Evolutionary conservation across 768 basidiomycete genomes (phyloP).

Genomic region (Mycena alexandri): DNA sequence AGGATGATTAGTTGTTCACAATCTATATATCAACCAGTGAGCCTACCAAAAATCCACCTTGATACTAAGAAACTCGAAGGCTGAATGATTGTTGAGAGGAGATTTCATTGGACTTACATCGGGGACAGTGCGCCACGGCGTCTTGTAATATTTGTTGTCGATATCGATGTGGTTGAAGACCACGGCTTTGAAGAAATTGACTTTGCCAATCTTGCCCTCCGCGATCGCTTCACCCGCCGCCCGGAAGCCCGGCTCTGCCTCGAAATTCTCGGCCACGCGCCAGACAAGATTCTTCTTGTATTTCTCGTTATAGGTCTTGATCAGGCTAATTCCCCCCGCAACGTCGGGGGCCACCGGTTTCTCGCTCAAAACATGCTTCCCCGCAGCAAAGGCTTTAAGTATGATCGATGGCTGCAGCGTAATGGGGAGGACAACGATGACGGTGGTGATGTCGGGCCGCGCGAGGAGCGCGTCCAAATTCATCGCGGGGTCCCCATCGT

Average conservation of each 20-base stretch:
- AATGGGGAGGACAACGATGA: constrained; percentile 85
- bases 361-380: constrained; percentile 92
- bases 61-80: constrained; percentile 60
- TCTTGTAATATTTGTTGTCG: constrained; percentile 82
- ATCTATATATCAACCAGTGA: constrained; percentile 10
- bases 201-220: constrained; percentile 77
- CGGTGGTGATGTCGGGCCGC: constrained; percentile 76
- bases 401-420: constrained; percentile 78
- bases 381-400: constrained; percentile 71
- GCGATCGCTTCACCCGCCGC: constrained; percentile 62
- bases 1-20: constrained; percentile 12
- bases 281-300: constrained; percentile 80
- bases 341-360: constrained; percentile 88
- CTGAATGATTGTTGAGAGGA: constrained; percentile 12
- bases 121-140: constrained; percentile 86
- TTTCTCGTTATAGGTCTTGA: constrained; percentile 72
- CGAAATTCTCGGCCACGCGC: constrained; percentile 86
- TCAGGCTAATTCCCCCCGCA: constrained; percentile 69
- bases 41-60: constrained; percentile 86
- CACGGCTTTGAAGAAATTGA: constrained; percentile 74
- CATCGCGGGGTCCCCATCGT: constrained; percentile 60
- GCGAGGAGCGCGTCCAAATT: constrained; percentile 75
- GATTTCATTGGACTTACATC: constrained; percentile 63
- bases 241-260: constrained; percentile 72
- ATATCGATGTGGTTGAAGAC: constrained; percentile 67